Base-by-base conservation (phyloP, 352 stramenopile species). In the Globisporangium splendens region DNA sequence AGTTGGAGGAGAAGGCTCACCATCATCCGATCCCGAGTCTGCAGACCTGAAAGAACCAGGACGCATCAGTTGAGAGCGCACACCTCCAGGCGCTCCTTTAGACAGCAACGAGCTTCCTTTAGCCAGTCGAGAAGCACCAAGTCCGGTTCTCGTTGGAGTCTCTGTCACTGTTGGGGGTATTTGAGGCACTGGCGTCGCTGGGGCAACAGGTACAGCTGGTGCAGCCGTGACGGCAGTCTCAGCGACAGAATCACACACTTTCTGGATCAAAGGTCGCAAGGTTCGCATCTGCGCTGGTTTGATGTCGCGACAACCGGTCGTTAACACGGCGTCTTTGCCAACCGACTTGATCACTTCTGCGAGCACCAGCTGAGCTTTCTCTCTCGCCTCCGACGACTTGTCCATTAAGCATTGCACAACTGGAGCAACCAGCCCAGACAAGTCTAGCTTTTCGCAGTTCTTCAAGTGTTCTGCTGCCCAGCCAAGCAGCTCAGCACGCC, bases 231-330 rank as follows among this genome's bases (percentile, higher is more conserved):
- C 60, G 8, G 56, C 63, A 11, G 56, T 72, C 38, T 86, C 73
- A 3, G 74, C 69, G 22, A 66, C 52, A 15, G 46, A 60, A 22
- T 86, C 75, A 41, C 58, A 77, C 5, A 89, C 83, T 55, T 93
- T 93, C 42, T 91, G 72, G 11, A 96, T 79, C 24, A 95, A 69
- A n/a, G 86, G 86, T n/a, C 89, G 86, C 5, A 96, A 61, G 41
- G 83, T 84, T 38, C 86, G 75, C 86, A 96, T 96, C 24, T 91
- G 82, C 4, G 86, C 86, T 28, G 86, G 86, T 47, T 94, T 91
- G 48, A 96, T 86, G 53, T 94, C 83, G 14, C 86, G 67, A 39
- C 86, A 96, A 8, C 83, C 85, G 11, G 65, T 74, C 5, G 76
- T 88, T 28, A 92, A 46, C 5, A 93, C 78, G 8, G 70, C 66